Conservation (phyloP, 495 filamentous ascomycete genomes). For the Penicillium alfredii region DNA sequence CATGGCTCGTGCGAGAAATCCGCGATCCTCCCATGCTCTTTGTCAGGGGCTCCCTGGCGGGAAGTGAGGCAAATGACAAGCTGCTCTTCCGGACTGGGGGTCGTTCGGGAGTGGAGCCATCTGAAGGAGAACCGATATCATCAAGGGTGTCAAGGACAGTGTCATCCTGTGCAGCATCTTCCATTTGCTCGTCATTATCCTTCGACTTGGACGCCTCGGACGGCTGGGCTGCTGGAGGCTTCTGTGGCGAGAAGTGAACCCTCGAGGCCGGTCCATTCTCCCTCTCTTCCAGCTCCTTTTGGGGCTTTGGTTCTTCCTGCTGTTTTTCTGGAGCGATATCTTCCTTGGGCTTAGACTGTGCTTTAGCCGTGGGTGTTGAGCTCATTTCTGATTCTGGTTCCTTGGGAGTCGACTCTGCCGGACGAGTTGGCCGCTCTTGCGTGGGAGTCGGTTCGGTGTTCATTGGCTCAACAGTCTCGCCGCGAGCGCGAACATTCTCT, state of each 20-base stretch:
- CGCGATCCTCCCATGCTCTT: conserved; percentile 73
- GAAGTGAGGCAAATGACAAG: conserved; percentile 84
- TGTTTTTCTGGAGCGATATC: conserved; percentile 4
- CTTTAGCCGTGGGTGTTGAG: conserved; percentile 12
- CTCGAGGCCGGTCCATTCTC: conserved; percentile 4
- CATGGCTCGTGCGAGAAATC: conserved; percentile 69
- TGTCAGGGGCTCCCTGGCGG: conserved; percentile 78
- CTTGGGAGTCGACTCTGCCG: conserved; percentile 3
- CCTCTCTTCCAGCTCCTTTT: conserved; percentile 6
- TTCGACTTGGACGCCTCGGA: conserved; percentile 15
- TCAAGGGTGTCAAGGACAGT: conserved; percentile 46
- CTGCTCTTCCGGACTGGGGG: conserved; percentile 83
- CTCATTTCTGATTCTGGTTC: conserved; percentile 14
- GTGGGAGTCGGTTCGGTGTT: conserved; percentile 21
- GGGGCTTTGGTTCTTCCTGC: conserved; percentile 9
- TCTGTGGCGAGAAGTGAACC: conserved; percentile 15
- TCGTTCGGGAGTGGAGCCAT: conserved; percentile 55
- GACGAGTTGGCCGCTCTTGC: conserved; percentile 8
- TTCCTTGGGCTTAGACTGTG: conserved; percentile 2
- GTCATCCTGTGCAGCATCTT: conserved; percentile 40
- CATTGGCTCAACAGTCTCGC: conserved; percentile 33
- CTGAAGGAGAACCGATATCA: conserved; percentile 55
- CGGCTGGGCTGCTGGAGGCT: conserved; percentile 10
- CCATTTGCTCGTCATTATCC: conserved; percentile 16
- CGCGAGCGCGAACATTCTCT: conserved; percentile 48